Evolutionary conservation across 2,329 filamentous ascomycete species (phyloP).

Genomic region (Pestalotiopsis sp.): DNA sequence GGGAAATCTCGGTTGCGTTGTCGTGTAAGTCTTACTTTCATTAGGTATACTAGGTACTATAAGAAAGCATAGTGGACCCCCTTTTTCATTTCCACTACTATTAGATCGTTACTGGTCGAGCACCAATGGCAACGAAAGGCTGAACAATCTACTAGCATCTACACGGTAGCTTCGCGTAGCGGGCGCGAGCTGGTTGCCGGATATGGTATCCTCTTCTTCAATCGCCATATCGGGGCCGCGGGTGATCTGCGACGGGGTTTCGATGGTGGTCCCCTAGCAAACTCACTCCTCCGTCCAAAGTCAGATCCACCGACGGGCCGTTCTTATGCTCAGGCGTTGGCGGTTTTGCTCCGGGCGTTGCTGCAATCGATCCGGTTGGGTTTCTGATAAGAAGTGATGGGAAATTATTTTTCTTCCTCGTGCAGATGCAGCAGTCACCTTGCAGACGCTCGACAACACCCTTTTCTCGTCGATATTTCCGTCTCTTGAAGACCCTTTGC

Average conservation of each 20-base stretch:
- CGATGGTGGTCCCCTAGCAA: background rate
- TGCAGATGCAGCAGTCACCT: background rate
- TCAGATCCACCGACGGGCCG: background rate
- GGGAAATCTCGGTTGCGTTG: too few relatives aligned
- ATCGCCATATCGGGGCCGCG: background rate
- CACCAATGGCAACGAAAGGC: background rate
- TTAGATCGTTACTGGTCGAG: background rate
- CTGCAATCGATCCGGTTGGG: background rate
- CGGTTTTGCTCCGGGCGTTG: background rate
- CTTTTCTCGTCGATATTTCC: background rate
- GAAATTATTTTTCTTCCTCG: background rate
- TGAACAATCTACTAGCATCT: background rate
- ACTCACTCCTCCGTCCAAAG: background rate
- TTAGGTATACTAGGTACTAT: too few relatives aligned
- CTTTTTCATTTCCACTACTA: background rate
- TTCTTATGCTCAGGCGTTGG: background rate
- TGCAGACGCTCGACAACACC: background rate
- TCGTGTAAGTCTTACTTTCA: too few relatives aligned
- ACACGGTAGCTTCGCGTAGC: background rate
- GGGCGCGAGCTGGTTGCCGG: background rate
- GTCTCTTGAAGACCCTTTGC: background rate
- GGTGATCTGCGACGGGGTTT: background rate
- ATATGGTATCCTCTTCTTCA: background rate
- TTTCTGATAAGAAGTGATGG: background rate
- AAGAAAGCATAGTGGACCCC: too few relatives aligned